Conservation (phyloP, 331 rosid species). For the Saraca asoca region DNA sequence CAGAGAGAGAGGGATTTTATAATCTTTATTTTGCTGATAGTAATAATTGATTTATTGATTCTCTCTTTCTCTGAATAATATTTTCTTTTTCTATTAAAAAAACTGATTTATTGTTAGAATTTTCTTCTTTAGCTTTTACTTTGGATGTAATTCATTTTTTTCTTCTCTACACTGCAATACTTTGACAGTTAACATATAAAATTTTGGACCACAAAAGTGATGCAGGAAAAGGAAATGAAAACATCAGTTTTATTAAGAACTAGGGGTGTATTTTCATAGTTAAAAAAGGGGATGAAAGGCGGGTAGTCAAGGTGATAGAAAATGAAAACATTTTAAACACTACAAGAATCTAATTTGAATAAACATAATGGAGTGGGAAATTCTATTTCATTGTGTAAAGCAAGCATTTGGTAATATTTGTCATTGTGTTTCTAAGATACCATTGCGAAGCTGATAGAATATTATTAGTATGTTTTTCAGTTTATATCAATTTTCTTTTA, state of each 20-base stretch:
- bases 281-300: too few species aligned
- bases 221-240: background rate
- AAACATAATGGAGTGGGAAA: background rate
- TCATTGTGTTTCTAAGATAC: background rate
- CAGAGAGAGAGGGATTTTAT: background rate
- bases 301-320: too few species aligned
- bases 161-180: background rate
- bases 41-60: too few species aligned
- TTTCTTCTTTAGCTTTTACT: constrained; percentile 4
- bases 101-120: constrained; percentile 4
- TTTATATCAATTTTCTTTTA: constrained; percentile 28
- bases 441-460: background rate
- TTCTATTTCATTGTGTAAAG: background rate
- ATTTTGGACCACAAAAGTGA: background rate
- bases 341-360: constrained; percentile 10
- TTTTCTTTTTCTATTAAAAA: background rate
- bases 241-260: too few species aligned
- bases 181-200: constrained; percentile 4
- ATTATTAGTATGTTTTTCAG: constrained; percentile 22
- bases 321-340: background rate
- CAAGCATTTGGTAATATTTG: too few species aligned
- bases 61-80: too few species aligned
- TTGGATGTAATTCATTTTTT: background rate
- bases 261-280: too few species aligned
- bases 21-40: background rate